Evolutionary conservation across 2,329 filamentous ascomycete species (phyloP), one percentile per base, ranked within the genome.

Genomic region (Diaporthe nobilis): DNA sequence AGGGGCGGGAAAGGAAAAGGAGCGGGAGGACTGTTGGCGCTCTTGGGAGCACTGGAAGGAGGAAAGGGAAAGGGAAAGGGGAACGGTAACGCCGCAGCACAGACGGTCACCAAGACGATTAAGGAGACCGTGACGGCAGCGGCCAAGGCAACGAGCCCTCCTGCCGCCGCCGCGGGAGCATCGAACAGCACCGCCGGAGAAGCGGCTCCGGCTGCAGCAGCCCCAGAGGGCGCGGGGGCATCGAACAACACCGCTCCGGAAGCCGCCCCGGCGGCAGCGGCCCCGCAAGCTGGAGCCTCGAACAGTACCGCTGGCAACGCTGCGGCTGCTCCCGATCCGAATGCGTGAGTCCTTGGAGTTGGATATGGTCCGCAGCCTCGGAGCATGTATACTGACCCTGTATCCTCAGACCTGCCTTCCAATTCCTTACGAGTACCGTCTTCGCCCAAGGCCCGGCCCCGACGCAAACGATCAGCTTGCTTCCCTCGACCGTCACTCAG

Each of bases 381-480:
- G 20, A n/a, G 25, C 22, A 22, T 31, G 15, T 37, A 25, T 31
- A 68, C 47, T 49, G 44, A 39, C 34, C n/a, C 31, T 9, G 22
- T 20, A 12, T 20, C 3, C 22, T n/a, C 17, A 73, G 71, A 51
- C 28, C 31, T 5, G 57, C 49, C 12, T 71, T 76, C 65, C 83
- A 84, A 7, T 83, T 85, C 78, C 76, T 85, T n/a, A 85, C 84
- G 25, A 82, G 79, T 10, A 85, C 83, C 7, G 80, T 84, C 37
- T 83, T 81, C 67, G 80, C 73, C 8, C 79, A 79, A 31, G 84
- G 83, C 28, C 10, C 76, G 17, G 63, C 76, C 20, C 74, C 77
- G 22, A 85, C 84, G 31, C 79, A 85, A 31, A 87, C 84, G 7
- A 81, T 85, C 65, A 86, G 85, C 6, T 82, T 83, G 28, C 77